phyloP scores from a whole-genome alignment of 352 stramenopile genomes.

The Phytophthora rubi region DNA sequence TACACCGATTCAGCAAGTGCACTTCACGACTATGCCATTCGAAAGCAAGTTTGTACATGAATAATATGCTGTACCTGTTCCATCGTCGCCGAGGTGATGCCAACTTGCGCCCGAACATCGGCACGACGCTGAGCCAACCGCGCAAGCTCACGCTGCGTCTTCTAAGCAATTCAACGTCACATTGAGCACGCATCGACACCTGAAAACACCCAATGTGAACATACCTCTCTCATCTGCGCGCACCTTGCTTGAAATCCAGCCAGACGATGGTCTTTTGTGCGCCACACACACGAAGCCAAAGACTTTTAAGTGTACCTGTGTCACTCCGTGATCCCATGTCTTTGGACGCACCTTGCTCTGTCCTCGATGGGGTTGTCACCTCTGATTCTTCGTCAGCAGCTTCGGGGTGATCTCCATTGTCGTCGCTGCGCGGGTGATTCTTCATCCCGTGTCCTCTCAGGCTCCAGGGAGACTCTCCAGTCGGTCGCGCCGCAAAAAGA shows the following conservation, averaged over 20 bases:
- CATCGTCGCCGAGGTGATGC: conserved; percentile 36
- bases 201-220: background rate
- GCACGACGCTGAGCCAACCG: conserved; percentile 28
- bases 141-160: conserved; percentile 36
- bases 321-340: background rate
- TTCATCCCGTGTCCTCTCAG: conserved; percentile 29
- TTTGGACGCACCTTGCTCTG: conserved; percentile 15
- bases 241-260: conserved; percentile 33
- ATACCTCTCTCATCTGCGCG: conserved; percentile 33
- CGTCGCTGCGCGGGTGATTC: conserved; percentile 22
- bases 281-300: conserved; percentile 9
- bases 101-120: conserved; percentile 31
- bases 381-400: conserved; percentile 7
- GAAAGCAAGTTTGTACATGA: too few relatives aligned
- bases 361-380: background rate
- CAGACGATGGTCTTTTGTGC: conserved; percentile 20
- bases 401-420: conserved; percentile 19
- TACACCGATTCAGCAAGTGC: too few relatives aligned
- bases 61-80: conserved; percentile 20
- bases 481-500: background rate
- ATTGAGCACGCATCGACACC: background rate
- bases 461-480: conserved; percentile 14
- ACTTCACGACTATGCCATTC: too few relatives aligned
- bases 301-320: background rate
- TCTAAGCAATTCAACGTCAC: conserved; percentile 1